Percentiles rank a stretch among this genome's conserved stretches.
phyloP scores from a whole-genome alignment of 192 early-diverging fungal species.

The Backusella tarrabulga region DNA sequence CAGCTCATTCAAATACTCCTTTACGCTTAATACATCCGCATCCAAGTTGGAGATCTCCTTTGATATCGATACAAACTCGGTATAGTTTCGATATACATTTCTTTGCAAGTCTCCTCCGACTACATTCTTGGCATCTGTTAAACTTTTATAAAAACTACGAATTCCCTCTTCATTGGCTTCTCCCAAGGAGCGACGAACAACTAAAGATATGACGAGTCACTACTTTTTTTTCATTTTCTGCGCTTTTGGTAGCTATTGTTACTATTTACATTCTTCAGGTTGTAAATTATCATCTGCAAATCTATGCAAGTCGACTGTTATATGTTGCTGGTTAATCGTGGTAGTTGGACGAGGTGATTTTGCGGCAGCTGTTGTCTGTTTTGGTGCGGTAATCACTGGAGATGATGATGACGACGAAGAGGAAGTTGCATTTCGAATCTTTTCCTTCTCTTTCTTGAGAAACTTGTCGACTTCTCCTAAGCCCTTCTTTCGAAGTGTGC shows the following conservation, averaged over 20 bases:
- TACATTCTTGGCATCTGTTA: constrained; percentile 64
- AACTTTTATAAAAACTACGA: constrained; percentile 48
- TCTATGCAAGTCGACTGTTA: constrained; percentile 25
- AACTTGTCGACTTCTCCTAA: constrained; percentile 13
- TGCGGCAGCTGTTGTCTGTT: neutral
- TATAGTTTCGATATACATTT: constrained; percentile 86
- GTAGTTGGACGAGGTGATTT: neutral
- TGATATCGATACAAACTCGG: constrained; percentile 82
- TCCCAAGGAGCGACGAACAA: constrained; percentile 51
- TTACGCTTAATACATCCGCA: constrained; percentile 70
- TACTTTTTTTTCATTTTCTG: neutral
- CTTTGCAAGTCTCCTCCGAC: constrained; percentile 72
- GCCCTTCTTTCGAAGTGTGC: constrained; percentile 9
- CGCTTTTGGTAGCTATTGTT: neutral
- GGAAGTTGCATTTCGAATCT: neutral
- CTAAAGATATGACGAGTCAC: constrained; percentile 25
- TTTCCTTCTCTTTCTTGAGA: constrained; percentile 18
- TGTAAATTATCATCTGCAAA: constrained; percentile 33
- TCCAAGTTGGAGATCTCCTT: constrained; percentile 81
- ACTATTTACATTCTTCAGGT: constrained; percentile 26
- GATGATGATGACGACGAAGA: neutral
- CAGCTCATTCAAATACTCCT: constrained; percentile 68
- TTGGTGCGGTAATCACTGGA: neutral
- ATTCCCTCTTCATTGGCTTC: constrained; percentile 58
- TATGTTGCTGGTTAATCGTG: constrained; percentile 4